These are phyloP conservation scores for Plenodomus lindquistii DNA, from an alignment of 2,329 filamentous ascomycete genomes.

Conservation along the genomic window DNA sequence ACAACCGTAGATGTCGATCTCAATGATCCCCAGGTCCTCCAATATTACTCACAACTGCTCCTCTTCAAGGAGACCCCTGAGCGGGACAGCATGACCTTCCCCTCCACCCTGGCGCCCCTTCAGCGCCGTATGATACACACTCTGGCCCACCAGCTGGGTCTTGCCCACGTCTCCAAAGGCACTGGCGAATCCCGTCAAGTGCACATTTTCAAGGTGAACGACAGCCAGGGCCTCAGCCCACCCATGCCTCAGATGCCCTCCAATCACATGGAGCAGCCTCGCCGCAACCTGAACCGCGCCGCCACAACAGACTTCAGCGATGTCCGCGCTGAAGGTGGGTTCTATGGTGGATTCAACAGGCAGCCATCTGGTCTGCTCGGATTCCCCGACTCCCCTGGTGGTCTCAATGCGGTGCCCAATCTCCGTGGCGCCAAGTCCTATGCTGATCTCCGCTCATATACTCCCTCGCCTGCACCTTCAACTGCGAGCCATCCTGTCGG, in stretches of 20 bases:
- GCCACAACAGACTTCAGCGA: conserved; percentile 98
- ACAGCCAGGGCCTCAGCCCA: conserved; percentile 63
- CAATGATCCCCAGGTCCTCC: conserved; percentile 85
- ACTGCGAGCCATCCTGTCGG: conserved; percentile 82
- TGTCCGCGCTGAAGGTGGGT: conserved; percentile 72
- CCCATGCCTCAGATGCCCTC: conserved; percentile 64
- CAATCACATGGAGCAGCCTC: conserved; percentile 74
- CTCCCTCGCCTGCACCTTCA: conserved; percentile 87
- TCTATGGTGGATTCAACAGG: conserved; percentile 76
- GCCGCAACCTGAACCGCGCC: conserved; percentile 84
- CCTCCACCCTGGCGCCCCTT: conserved; percentile 75
- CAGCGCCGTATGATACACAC: conserved; percentile 92
- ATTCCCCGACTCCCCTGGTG: conserved; percentile 71
- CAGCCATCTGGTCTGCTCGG: conserved; percentile 82
- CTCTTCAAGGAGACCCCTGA: conserved; percentile 81
- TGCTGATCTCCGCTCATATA: conserved; percentile 91
- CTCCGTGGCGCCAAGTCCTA: conserved; percentile 95
- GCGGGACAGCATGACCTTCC: conserved; percentile 83
- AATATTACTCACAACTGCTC: conserved; percentile 87
- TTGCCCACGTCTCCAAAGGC: conserved; percentile 89
- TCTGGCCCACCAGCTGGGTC: conserved; percentile 89
- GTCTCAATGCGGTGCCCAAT: conserved; percentile 72
- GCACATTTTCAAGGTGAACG: conserved; percentile 76
- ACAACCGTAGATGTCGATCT: conserved; percentile 72
- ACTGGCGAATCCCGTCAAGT: conserved; percentile 86